Conservation (phyloP, 2,329 filamentous ascomycete genomes). For the Xenoacremonium recifei region DNA sequence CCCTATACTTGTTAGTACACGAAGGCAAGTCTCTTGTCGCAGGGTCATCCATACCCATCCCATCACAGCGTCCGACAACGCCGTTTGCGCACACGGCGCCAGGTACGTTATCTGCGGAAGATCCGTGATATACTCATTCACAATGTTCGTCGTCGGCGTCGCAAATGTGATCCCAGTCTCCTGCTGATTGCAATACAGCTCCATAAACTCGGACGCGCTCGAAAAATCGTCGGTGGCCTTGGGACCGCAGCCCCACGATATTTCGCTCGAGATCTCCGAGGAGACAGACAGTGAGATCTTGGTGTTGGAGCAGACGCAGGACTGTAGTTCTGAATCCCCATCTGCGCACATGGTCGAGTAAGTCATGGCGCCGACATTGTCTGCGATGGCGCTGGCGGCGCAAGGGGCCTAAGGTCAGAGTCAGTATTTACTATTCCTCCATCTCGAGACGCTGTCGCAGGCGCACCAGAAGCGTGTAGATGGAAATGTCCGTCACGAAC, state of each 20-base stretch:
- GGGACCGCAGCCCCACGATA: conserved; percentile 43
- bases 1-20: conserved; percentile 13
- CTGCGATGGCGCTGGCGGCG: conserved; percentile 43
- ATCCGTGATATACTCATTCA: conserved; percentile 50
- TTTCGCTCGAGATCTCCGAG: conserved; percentile 35
- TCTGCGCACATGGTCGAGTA: conserved; percentile 39
- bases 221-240: conserved; percentile 47
- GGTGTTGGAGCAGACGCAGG: conserved; percentile 52
- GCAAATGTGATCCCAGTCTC: conserved; percentile 37
- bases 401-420: conserved; percentile 49
- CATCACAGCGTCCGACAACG: conserved; percentile 30
- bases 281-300: conserved; percentile 38
- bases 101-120: conserved; percentile 39
- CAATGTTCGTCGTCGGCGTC: conserved; percentile 38
- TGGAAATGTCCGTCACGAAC: conserved; percentile 44
- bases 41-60: conserved; percentile 20
- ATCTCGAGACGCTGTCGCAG: background rate
- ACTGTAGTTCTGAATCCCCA: conserved; percentile 44
- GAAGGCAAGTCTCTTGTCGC: background rate
- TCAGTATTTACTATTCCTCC: conserved; percentile 1
- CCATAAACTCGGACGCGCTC: conserved; percentile 45
- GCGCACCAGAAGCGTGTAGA: conserved; percentile 41
- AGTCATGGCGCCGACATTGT: conserved; percentile 43
- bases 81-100: conserved; percentile 37
- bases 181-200: conserved; percentile 49